phyloP scores from a whole-genome alignment of 2,329 filamentous ascomycete species.

The Alternaria arbusti region DNA sequence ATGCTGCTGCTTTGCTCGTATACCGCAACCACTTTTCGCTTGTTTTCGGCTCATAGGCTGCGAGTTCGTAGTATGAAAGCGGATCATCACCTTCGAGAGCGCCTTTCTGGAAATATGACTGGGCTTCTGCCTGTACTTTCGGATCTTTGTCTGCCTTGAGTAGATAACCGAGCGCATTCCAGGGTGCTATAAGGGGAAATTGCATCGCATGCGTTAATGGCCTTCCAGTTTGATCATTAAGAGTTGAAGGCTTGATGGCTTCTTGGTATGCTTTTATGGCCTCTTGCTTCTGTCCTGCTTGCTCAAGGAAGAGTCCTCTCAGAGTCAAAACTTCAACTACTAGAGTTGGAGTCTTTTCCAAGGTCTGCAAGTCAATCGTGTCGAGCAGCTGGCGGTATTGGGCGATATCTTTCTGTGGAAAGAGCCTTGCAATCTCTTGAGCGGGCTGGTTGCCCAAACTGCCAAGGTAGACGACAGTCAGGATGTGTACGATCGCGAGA shows the following conservation, averaged over 20 bases:
- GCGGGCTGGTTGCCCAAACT: slow-evolving; percentile 11
- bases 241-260: slow-evolving; percentile 25
- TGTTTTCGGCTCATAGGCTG: slow-evolving; percentile 31
- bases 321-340: slow-evolving; percentile 37
- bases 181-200: slow-evolving; percentile 36
- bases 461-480: slow-evolving; percentile 33
- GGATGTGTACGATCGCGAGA: slow-evolving; percentile 36
- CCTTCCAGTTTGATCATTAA: slow-evolving; percentile 14
- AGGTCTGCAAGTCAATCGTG: slow-evolving; percentile 21
- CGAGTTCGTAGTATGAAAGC: slow-evolving; percentile 49
- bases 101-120: slow-evolving; percentile 45
- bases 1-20: slow-evolving; percentile 54
- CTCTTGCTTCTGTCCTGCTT: slow-evolving; percentile 25
- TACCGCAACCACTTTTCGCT: slow-evolving; percentile 51
- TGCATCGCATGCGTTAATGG: slow-evolving; percentile 28
- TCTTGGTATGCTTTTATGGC: slow-evolving; percentile 31
- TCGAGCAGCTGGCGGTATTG: slow-evolving; percentile 26
- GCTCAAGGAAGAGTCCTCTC: slow-evolving; percentile 38
- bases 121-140: slow-evolving; percentile 25
- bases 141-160: slow-evolving; percentile 24
- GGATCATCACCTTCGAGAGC: slow-evolving; percentile 52
- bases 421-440: slow-evolving; percentile 22
- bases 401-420: slow-evolving; percentile 25
- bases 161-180: slow-evolving; percentile 40
- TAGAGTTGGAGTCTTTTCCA: slow-evolving; percentile 15